These are phyloP conservation scores for Austroboletus eburneus DNA, from an alignment of 768 basidiomycete species.

Conservation along the genomic window DNA sequence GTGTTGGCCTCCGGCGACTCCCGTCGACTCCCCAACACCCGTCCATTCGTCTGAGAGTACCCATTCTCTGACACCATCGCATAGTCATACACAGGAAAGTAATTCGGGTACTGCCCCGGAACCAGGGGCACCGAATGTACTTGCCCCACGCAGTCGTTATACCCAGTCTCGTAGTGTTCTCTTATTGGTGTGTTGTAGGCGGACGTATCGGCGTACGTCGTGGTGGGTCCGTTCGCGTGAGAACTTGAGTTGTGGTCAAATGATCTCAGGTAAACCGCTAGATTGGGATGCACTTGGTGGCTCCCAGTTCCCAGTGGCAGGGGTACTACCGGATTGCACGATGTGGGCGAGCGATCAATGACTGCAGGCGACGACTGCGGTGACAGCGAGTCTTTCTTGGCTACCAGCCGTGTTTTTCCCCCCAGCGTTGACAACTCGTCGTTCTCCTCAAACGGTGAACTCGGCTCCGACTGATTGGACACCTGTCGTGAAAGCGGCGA, in stretches of 20 bases:
- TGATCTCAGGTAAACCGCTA: slow-evolving; percentile 65
- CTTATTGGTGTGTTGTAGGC: slow-evolving; percentile 24
- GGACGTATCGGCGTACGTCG: slow-evolving; percentile 22
- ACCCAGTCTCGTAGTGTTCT: slow-evolving; percentile 24
- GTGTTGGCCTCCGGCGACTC: slow-evolving; percentile 54
- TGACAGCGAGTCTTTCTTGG: slow-evolving; percentile 55
- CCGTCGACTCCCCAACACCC: slow-evolving; percentile 32
- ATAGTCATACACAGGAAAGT: slow-evolving; percentile 77
- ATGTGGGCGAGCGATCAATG: slow-evolving; percentile 64
- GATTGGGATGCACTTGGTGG: slow-evolving; percentile 54
- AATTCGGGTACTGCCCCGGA: slow-evolving; percentile 51
- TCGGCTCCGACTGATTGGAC: slow-evolving; percentile 36
- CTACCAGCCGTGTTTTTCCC: slow-evolving; percentile 62
- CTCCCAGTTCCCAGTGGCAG: slow-evolving; percentile 53
- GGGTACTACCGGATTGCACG: slow-evolving; percentile 68
- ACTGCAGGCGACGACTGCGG: slow-evolving; percentile 39
- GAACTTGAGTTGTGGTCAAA: slow-evolving; percentile 38
- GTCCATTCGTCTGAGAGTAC: slow-evolving; percentile 37
- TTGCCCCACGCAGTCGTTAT: slow-evolving; percentile 16
- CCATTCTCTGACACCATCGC: slow-evolving; percentile 33
- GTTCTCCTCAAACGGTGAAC: slow-evolving; percentile 46
- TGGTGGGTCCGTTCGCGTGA: slow-evolving; percentile 20
- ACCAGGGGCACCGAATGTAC: slow-evolving; percentile 32
- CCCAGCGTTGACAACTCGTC: slow-evolving; percentile 64
- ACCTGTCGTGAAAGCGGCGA: slow-evolving; percentile 38